A percentile compares a stretch with the other conserved stretches of the same genome.
These are phyloP conservation scores for Euphorbia corollata DNA, from an alignment of 441 rosid species.

Conservation along the genomic window DNA sequence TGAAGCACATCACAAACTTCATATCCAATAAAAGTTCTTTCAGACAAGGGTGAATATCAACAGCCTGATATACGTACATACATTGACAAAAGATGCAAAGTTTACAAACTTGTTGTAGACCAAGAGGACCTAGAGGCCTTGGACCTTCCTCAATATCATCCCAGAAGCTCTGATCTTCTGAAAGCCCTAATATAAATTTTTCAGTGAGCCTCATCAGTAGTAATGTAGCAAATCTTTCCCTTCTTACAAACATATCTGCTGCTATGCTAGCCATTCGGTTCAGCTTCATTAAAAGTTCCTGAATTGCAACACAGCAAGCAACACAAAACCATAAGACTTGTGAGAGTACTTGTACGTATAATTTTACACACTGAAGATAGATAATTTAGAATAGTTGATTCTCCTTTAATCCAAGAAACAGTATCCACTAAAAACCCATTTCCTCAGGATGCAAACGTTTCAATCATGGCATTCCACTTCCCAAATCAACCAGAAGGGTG, in stretches of 20 bases:
- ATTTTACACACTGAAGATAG: not conserved
- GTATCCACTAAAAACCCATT: not conserved
- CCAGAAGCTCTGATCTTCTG: slow-evolving; percentile 96
- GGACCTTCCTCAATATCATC: slow-evolving; percentile 96
- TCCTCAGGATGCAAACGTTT: slow-evolving; percentile 1
- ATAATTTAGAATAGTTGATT: not conserved
- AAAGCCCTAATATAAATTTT: slow-evolving; percentile 91
- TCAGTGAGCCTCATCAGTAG: slow-evolving; percentile 93
- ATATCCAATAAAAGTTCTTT: slow-evolving; percentile 87
- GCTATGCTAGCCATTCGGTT: slow-evolving; percentile 80
- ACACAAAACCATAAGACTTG: slow-evolving; percentile 11
- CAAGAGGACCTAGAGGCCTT: slow-evolving; percentile 82
- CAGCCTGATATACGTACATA: slow-evolving; percentile 7
- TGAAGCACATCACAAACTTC: slow-evolving; percentile 89
- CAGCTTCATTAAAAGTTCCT: slow-evolving; percentile 85
- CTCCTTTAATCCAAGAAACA: not conserved
- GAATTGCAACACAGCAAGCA: slow-evolving; percentile 22
- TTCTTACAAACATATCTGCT: slow-evolving; percentile 93
- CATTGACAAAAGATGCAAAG: slow-evolving; percentile 18
- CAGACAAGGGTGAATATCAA: slow-evolving; percentile 9
- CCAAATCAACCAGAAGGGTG: not conserved
- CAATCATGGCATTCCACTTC: not conserved
- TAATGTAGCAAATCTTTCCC: slow-evolving; percentile 89
- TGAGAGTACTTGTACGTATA: not conserved
- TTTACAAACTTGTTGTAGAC: slow-evolving; percentile 66